Evolutionary conservation across 345 rosid genomes (phyloP), one percentile per base, ranked within the genome.

Genomic region (Turnera subulata): DNA sequence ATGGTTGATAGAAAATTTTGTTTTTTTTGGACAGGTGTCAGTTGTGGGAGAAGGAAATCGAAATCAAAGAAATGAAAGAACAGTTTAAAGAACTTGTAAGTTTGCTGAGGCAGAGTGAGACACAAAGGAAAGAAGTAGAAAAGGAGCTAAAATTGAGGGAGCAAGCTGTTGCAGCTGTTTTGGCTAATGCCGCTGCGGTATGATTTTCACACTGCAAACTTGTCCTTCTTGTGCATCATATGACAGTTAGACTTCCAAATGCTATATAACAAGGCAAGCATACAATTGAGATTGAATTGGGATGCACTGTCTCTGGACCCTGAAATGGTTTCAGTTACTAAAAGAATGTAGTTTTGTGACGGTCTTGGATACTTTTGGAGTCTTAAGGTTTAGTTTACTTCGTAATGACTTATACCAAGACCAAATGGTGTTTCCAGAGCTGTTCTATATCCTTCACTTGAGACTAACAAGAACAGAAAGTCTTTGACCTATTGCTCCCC

Each of bases 1-100:
- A 35, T 56, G 53, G 19, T 46, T 50, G 21, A 25, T 43, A n/a
- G n/a, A n/a, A n/a, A n/a, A n/a, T 47, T 59, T 18, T 61, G 42
- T 20, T 63, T 58, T 17, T 69, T 56, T 37, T 19, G 10, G 61
- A 65, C 76, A 92, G 98, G 73, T 93, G 97, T 70, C 94, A 87
- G 50, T 21, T 78, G 55, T 93, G 97, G 99, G 99, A 89, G 71
- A 93, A 88, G 67, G 95, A 89, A 55, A 66, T 85, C 70, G 99
- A 93, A 62, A 78, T 84, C 64, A 87, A 78, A 71, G 96, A 89
- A 79, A 87, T 89, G 87, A 89, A 93, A 74, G 96, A 87, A 62
- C 95, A 88, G 58, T 76, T 91, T 40, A 86, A 84, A 75, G 98
- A 92, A 80, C 90, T 92, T 23, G 91, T 92, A 40, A 71, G 78